phyloP scores from a whole-genome alignment of 179 eudicot species.

The Gypsophila paniculata region DNA sequence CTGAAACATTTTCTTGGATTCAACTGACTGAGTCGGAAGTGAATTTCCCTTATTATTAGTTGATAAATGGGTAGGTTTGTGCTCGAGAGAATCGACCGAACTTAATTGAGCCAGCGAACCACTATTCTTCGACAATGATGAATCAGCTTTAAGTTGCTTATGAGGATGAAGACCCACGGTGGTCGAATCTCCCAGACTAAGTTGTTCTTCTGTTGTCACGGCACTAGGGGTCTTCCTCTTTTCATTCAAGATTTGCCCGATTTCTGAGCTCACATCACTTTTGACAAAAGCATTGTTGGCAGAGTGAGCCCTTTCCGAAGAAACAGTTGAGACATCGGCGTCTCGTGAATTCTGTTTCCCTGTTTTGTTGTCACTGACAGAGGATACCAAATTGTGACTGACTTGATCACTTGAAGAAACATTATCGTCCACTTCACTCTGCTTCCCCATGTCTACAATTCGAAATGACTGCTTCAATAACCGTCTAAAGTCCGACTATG shows the following conservation, averaged over 20 bases:
- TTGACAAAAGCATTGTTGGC: conserved; percentile 22
- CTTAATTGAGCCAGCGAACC: conserved; percentile 22
- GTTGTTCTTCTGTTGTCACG: conserved; percentile 4
- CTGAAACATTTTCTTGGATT: conserved; percentile 18
- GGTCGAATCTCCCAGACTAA: conserved; percentile 7
- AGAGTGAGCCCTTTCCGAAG: conserved; percentile 27
- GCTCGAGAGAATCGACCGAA: conserved; percentile 31
- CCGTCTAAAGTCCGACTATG: background rate
- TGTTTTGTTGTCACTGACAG: conserved; percentile 24
- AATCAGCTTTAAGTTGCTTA: conserved; percentile 38
- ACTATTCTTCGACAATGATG: conserved; percentile 37
- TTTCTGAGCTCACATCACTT: conserved; percentile 40
- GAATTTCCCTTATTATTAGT: conserved; percentile 19
- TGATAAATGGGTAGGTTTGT: conserved; percentile 17
- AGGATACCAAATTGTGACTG: conserved; percentile 24
- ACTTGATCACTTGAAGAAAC: conserved; percentile 17
- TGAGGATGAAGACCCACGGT: background rate
- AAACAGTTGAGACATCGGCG: conserved; percentile 29
- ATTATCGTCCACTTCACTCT: conserved; percentile 25
- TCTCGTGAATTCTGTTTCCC: conserved; percentile 24
- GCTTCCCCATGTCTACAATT: conserved; percentile 24
- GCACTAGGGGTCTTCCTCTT: background rate
- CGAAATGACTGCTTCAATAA: conserved; percentile 14
- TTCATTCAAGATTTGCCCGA: conserved; percentile 9
- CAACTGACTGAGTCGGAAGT: conserved; percentile 20